phyloP scores from a whole-genome alignment of 306 rosid species.

The Trifolium repens region DNA sequence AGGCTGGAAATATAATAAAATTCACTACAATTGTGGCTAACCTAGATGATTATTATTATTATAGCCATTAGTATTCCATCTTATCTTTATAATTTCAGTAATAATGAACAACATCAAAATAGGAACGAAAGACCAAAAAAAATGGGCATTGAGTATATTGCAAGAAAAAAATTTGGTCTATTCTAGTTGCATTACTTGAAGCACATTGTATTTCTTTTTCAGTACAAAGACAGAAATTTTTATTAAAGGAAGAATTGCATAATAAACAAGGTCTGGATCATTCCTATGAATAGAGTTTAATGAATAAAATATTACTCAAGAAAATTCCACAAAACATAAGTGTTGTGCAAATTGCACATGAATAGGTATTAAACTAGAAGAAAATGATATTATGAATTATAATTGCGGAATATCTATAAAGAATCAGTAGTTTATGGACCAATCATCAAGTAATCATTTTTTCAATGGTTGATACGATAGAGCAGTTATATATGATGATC shows the following conservation, averaged over 20 bases:
- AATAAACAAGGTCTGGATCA: too few relatives aligned
- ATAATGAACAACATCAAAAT: conserved; percentile 28
- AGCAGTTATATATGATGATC: conserved; percentile 12
- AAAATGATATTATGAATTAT: not conserved
- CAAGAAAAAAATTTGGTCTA: not conserved
- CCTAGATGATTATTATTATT: conserved; percentile 26
- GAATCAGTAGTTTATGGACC: conserved; percentile 27
- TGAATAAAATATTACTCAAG: too few relatives aligned
- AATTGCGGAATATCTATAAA: conserved; percentile 12
- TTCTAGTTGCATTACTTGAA: conserved; percentile 13
- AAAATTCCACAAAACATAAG: not conserved
- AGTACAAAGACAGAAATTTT: not conserved
- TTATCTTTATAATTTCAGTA: conserved; percentile 22
- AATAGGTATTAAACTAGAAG: conserved; percentile 15
- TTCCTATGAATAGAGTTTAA: too few relatives aligned
- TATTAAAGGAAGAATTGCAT: not conserved
- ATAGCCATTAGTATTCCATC: not conserved
- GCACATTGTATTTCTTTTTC: not conserved
- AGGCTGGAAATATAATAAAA: conserved; percentile 22
- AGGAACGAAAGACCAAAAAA: not conserved
- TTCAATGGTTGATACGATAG: conserved; percentile 10
- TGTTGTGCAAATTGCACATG: conserved; percentile 14
- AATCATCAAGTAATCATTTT: conserved; percentile 1
- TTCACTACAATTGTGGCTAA: not conserved
- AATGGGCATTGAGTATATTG: not conserved